phyloP scores from a whole-genome alignment of 148 eudicot genomes.

The Pouteria glomerata region DNA sequence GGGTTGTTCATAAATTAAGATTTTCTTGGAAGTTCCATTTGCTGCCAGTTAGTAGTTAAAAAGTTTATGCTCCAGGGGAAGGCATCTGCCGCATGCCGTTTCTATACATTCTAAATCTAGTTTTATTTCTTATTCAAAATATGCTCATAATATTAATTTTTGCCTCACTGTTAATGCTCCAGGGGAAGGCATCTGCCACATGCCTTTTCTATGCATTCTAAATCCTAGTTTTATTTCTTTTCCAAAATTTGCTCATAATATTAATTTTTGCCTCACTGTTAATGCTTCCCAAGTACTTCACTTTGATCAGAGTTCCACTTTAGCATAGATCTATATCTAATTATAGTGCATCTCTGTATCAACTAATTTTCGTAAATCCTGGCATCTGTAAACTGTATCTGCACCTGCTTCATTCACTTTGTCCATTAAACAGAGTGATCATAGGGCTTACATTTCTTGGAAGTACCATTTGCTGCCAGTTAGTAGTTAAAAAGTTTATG shows the following conservation, averaged over 20 bases:
- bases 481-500: background rate
- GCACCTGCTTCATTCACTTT: background rate
- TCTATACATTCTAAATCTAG: background rate
- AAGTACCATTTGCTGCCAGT: background rate
- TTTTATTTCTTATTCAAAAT: slow-evolving; percentile 1
- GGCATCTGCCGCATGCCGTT: background rate
- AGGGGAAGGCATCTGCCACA: background rate
- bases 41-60: background rate
- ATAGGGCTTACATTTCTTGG: background rate
- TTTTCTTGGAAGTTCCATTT: background rate
- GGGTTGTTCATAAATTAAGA: too few species aligned
- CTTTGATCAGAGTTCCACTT: background rate
- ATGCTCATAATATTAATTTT: background rate
- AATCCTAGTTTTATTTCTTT: background rate
- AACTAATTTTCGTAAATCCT: background rate
- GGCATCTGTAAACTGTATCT: background rate
- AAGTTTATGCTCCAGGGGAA: background rate
- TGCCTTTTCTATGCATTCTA: background rate
- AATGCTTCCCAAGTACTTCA: background rate
- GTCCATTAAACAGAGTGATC: background rate
- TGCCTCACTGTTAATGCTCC: background rate
- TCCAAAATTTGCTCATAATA: background rate
- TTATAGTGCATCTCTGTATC: background rate
- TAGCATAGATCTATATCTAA: background rate
- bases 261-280: background rate